A percentile compares a stretch with the other conserved stretches of the same genome.
Conservation (phyloP, 306 rosid genomes). For the Oemleria cerasiformis region DNA sequence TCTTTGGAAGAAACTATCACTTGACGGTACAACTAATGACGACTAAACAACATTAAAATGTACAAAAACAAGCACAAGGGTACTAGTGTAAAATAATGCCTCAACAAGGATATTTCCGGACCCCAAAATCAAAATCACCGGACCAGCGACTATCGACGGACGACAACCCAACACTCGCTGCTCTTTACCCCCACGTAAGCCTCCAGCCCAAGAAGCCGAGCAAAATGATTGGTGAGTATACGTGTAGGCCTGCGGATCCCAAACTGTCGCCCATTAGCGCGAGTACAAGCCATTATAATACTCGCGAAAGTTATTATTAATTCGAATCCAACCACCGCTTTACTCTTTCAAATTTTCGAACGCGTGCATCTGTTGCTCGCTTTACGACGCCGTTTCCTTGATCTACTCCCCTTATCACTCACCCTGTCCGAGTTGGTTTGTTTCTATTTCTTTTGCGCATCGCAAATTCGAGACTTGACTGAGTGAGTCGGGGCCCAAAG, state of each 20-base stretch:
- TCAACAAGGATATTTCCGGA: too few species aligned
- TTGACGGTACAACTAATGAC: background rate
- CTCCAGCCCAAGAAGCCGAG: background rate
- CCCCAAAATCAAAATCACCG: background rate
- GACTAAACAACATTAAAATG: background rate
- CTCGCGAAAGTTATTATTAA: background rate
- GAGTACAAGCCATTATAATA: background rate
- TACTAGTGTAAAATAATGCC: background rate
- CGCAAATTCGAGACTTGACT: background rate
- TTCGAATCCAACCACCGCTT: background rate
- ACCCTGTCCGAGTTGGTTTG: slow-evolving; percentile 8
- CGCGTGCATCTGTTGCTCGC: background rate
- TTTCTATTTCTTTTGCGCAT: background rate
- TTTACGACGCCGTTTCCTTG: slow-evolving; percentile 16
- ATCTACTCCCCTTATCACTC: slow-evolving; percentile 12
- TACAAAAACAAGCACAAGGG: slow-evolving; percentile 3
- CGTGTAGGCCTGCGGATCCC: slow-evolving; percentile 19
- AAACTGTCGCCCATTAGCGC: background rate
- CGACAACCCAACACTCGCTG: background rate
- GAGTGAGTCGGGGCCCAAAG: slow-evolving; percentile 2
- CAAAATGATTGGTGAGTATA: slow-evolving; percentile 21
- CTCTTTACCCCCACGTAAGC: slow-evolving; percentile 1
- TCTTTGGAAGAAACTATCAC: background rate
- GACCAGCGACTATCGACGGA: too few species aligned
- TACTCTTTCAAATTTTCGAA: background rate